Base-by-base conservation (phyloP, 352 stramenopile genomes). In the Pythium vanterpoolii region DNA sequence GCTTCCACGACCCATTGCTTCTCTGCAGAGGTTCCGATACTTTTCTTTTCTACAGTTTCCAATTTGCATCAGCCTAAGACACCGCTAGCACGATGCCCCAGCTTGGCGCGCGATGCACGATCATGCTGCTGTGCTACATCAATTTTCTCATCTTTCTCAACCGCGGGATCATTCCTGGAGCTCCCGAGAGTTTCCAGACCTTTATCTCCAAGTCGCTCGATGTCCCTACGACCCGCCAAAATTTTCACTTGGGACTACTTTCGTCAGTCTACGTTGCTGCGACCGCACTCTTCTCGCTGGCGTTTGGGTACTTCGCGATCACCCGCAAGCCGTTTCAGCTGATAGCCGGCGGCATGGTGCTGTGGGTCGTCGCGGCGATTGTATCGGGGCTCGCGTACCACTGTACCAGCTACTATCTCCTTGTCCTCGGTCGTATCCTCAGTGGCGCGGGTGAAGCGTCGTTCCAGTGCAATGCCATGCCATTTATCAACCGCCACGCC, bases 131-230 rank as follows among this genome's bases (percentile, higher is more conserved):
- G n/a, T 95, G 83, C 61, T 71, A 77, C 46, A 95, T 95, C 64
- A 98, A 98, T 64, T 65, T 98, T n/a, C 68, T 97, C 48, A 98
- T 97, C 69, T 98, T 97, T 74, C 69, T 98, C 39, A 94, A 98
- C 76, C 88, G 95, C 38, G 89, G 91, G 24, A 98, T 99, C 56
- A 98, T 98, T 50, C 87, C 96, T 0, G 96, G 96, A 9, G 88
- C 92, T 0, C 86, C 87, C 23, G 76, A 96, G 58, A 86, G 96
- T 63, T 98, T 98, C 66, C 85, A 96, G 57, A 75, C 77, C 38
- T 98, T 98, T 62, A 96, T 98, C 60, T 79, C 77, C 18, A 50
- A 75, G 23, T 91, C 88, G 19, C 71, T 89, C 9, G 64, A 80
- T 42, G 70, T 89, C 21, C 73, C 70, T 10, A 69, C 75, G 44